phyloP scores from a whole-genome alignment of 2,329 filamentous ascomycete genomes.

The Lachnum nothofagi region DNA sequence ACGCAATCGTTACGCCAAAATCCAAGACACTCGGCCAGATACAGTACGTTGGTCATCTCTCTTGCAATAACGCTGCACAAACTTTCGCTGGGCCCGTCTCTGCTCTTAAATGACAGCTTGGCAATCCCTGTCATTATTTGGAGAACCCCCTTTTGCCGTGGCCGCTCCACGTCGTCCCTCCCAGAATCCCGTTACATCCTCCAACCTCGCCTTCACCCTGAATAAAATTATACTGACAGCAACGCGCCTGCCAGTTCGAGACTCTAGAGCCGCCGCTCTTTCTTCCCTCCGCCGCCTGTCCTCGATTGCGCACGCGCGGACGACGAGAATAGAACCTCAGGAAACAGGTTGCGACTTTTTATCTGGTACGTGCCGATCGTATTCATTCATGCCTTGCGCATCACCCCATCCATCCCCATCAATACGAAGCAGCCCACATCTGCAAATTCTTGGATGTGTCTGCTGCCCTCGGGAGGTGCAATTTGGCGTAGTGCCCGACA shows the following conservation, averaged over 20 bases:
- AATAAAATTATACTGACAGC: conserved; percentile 17
- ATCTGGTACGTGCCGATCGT: conserved; percentile 26
- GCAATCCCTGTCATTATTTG: conserved; percentile 25
- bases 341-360: conserved; percentile 15
- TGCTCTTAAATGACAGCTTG: conserved; percentile 26
- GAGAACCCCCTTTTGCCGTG: conserved; percentile 26
- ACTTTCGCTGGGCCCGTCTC: conserved; percentile 11
- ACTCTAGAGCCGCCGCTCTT: conserved; percentile 4
- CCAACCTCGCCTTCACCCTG: conserved; percentile 11
- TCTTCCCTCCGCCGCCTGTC: too few relatives aligned
- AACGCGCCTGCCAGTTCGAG: conserved; percentile 21
- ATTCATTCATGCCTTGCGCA: conserved; percentile 22
- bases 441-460: conserved; percentile 2
- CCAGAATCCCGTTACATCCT: conserved; percentile 21
- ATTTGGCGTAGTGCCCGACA: background rate
- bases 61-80: conserved; percentile 6
- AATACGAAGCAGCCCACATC: conserved; percentile 9
- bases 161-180: conserved; percentile 17
- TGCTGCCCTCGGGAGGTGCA: background rate
- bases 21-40: too few relatives aligned
- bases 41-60: conserved; percentile 10
- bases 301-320: conserved; percentile 14
- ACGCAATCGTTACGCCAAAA: conserved; percentile 11
- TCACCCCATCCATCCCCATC: conserved; percentile 14
- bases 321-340: conserved; percentile 2